phyloP scores from a whole-genome alignment of 2,329 filamentous ascomycete species.

The Penicillium sp. region DNA sequence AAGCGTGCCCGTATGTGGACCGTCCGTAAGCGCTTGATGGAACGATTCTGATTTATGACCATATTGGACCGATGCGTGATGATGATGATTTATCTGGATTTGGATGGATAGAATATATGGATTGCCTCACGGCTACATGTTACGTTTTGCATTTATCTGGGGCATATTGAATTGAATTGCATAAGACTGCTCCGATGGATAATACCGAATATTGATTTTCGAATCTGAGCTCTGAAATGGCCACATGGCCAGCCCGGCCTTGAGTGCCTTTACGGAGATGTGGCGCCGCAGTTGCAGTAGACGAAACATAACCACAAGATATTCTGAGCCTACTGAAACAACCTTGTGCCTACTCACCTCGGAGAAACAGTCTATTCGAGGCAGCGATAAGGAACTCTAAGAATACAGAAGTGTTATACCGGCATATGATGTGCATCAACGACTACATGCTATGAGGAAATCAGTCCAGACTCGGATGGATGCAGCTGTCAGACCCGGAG shows the following conservation, averaged over 20 bases:
- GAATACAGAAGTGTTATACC: too few relatives aligned
- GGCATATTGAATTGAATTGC: neutral
- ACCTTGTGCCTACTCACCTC: too few relatives aligned
- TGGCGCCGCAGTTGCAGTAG: too few relatives aligned
- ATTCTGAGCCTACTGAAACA: too few relatives aligned
- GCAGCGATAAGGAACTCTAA: too few relatives aligned
- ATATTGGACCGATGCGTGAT: neutral
- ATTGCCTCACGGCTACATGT: neutral
- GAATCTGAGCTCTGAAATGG: neutral
- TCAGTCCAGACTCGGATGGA: neutral
- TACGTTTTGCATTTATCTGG: neutral
- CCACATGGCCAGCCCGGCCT: neutral
- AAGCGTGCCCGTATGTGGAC: conserved; percentile 96
- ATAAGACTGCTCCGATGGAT: neutral
- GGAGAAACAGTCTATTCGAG: too few relatives aligned
- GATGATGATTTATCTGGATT: neutral
- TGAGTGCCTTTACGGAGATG: neutral
- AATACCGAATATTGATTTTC: neutral
- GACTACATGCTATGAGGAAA: too few relatives aligned
- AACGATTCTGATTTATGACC: conserved; percentile 59
- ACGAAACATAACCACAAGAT: too few relatives aligned
- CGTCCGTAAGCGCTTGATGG: conserved; percentile 80
- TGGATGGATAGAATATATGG: neutral
- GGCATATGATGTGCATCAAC: too few relatives aligned
- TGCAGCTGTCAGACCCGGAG: neutral